Base-by-base conservation (phyloP, 106 monocot genomes). In the Amphibolis antarctica region DNA sequence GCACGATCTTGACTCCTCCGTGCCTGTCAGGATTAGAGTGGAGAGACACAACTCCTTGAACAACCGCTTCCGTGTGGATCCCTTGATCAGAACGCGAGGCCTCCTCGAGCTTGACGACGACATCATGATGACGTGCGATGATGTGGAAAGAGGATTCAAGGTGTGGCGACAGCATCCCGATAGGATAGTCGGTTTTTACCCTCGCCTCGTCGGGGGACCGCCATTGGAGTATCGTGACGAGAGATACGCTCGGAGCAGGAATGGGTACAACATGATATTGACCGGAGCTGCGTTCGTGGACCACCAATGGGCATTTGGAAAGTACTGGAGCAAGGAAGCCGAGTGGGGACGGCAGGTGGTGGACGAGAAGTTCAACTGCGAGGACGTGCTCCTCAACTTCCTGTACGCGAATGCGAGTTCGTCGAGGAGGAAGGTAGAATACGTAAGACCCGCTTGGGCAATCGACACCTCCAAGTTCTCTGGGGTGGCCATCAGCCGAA, bases 101-200 rank as follows among this genome's bases (percentile, higher is more conserved):
- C 81, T 93, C 71, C 73, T 93, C 17, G 81, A 85, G 63, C 86
- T 88, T 25, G 85, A 93, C 62, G 85, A 89, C 61, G 93, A 89
- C 28, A 85, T 86, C 56, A 85, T 83, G 81, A 83, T 89, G 83
- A 77, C 85, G 11, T 93, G 93, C 50, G 81, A 89, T 70, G 93
- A 93, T 66, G 55, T 93, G 30, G 93, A 93, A 74, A 76, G 86
- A 12, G 93, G 93, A 14, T 93, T 93, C 72, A 83, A 59, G 72
- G 85, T 93, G 12, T 93, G 88, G 93, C 57, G 88, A 14, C 77
- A 81, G 60, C 66, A 83, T 44, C 85, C 93, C 0, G 81, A 89
- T 13, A 76, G 74, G 29, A 85, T 93, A 26, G 81, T 88, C 0
- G 93, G 93, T 0, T 93, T 83, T 66, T 93, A 81, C 66, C 93